phyloP scores from a whole-genome alignment of 768 basidiomycete genomes.

The Amanita fuliginea region DNA sequence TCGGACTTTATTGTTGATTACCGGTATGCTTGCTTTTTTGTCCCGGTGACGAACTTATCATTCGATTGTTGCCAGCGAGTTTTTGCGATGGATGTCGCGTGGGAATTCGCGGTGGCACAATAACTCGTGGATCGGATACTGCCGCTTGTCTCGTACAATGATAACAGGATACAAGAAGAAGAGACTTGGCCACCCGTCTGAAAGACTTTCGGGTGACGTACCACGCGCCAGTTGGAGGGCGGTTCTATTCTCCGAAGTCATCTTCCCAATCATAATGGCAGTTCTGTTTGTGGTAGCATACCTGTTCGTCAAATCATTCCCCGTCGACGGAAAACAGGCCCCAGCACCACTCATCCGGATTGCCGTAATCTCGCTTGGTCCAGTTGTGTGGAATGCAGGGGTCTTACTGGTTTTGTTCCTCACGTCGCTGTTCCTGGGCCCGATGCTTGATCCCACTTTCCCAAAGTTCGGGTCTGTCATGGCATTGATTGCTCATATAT shows the following conservation, averaged over 20 bases:
- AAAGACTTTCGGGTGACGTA: conserved; percentile 92
- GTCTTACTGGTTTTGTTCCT: conserved; percentile 83
- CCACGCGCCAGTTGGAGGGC: conserved; percentile 91
- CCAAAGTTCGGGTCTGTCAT: conserved; percentile 88
- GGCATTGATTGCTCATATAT: conserved; percentile 79
- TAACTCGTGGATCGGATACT: conserved; percentile 99
- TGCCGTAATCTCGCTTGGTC: conserved; percentile 85
- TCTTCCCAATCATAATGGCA: conserved; percentile 82
- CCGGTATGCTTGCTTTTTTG: conserved; percentile 34
- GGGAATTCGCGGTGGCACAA: conserved; percentile 96
- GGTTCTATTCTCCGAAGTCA: conserved; percentile 77
- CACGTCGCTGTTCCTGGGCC: conserved; percentile 85
- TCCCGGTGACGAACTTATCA: neutral
- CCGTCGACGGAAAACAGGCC: conserved; percentile 46
- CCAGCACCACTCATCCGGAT: conserved; percentile 88
- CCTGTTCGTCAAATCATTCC: conserved; percentile 90
- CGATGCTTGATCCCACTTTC: conserved; percentile 74
- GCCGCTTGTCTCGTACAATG: conserved; percentile 93
- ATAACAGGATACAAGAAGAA: conserved; percentile 99
- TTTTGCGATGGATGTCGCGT: conserved; percentile 97
- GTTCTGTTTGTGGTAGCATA: conserved; percentile 80
- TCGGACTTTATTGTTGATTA: conserved; percentile 97
- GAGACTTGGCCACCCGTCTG: conserved; percentile 90
- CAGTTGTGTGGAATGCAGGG: conserved; percentile 92
- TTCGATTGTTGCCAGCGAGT: conserved; percentile 54